A percentile compares a stretch with the other conserved stretches of the same genome.
phyloP scores from a whole-genome alignment of 1,284 basidiomycete genomes.

The Erythrobasidium hasegawianum region DNA sequence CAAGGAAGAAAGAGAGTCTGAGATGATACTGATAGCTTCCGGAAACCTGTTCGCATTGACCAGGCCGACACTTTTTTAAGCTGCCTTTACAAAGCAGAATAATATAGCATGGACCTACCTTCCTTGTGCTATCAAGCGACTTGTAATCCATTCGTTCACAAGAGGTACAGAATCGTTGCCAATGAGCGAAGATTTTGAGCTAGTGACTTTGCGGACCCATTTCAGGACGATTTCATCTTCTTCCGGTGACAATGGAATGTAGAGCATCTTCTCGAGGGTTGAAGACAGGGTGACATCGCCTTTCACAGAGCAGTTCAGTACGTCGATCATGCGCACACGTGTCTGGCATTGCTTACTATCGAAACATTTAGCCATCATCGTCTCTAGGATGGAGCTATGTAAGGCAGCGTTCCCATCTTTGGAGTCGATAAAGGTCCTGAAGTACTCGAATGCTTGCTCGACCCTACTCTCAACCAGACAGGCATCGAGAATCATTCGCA shows the following conservation, averaged over 20 bases:
- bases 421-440: neutral
- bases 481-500: neutral
- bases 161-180: conserved; percentile 10
- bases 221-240: conserved; percentile 24
- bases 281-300: neutral
- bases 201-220: conserved; percentile 6
- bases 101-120: conserved; percentile 2
- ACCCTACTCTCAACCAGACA: neutral
- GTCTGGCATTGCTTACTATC: neutral
- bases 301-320: neutral
- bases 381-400: neutral
- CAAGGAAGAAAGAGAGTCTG: conserved; percentile 12
- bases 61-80: neutral
- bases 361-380: conserved; percentile 9
- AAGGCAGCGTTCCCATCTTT: neutral
- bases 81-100: neutral
- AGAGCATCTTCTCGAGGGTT: conserved; percentile 22
- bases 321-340: too few relatives aligned
- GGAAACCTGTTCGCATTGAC: neutral
- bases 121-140: conserved; percentile 25
- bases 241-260: conserved; percentile 13
- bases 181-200: conserved; percentile 11
- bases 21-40: conserved; percentile 25
- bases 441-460: neutral
- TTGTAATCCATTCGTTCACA: conserved; percentile 25